Evolutionary conservation across 129 eudicot species (phyloP), one percentile per base, ranked within the genome.

Genomic region (Logfia minima): DNA sequence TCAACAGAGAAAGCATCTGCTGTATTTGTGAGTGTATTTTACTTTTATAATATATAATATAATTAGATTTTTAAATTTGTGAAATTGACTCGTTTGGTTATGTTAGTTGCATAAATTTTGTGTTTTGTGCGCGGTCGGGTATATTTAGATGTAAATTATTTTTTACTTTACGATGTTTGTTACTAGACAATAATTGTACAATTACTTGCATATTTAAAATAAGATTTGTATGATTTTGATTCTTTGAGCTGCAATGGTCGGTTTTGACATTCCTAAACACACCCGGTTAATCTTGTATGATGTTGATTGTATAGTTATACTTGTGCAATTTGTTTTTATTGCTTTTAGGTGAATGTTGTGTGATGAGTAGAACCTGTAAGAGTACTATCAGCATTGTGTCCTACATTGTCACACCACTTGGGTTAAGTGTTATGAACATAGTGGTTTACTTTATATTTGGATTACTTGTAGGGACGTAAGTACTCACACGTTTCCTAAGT

Each of bases 1-100:
- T 29, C 77, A 13, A 87, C 81, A 2, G 81, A 89, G 23, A 75
- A 85, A 0, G 97, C 89, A 19, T 67, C 91, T 0, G 86, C 84
- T 14, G 22, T 89, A 80, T 37, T 52, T 85, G 98, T 93, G 77
- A 84, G 66, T 69, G 10, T 62, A 21, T 77, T 55, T 72, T 4
- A 28, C 7, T 37, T 37, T 35, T 13, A 18, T 45, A 16, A 64
- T 24, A 24, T 64, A 21, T 31, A 19, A n/a, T 59, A 26, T 34
- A 16, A 35, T 60, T 34, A 7, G 24, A 16, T 22, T 14, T 0
- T 13, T 63, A 23, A 10, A 53, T 23, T 26, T 5, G 48, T 28
- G 23, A 2, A 69, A 1, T 45, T 45, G 18, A 8, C 9, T 26
- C 1, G 8, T 35, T 24, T 6, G 59, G 8, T 10, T 52, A 37